Base-by-base conservation (phyloP, 768 basidiomycete species). In the Hygrophoropsis aurantiaca region DNA sequence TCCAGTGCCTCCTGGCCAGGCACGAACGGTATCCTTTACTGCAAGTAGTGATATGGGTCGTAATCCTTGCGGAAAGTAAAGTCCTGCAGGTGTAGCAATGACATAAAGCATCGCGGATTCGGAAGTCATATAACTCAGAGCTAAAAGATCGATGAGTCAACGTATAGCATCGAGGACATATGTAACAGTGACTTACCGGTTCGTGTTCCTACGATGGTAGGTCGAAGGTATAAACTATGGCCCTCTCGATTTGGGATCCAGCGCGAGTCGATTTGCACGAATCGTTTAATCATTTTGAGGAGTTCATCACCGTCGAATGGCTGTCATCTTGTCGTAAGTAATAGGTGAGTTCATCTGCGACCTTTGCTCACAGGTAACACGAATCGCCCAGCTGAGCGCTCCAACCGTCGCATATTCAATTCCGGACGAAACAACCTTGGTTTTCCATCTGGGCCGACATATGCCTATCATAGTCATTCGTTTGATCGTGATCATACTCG, bases 191-290 rank as follows among this genome's bases (percentile, higher is more conserved):
- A 52, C 61, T n/a, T 53, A 71, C 72, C 60, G 21, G 71, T 48
- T 8, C 73, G 66, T 1, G 74, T 75, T 18, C 70, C 75, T 47
- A 77, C 86, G 59, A 90, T 67, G 5, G 84, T 92, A 19, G 90
- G 87, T 38, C 94, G 84, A 54, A 97, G 79, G 72, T 95, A 97
- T 27, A 97, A 72, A 47, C 86, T 90, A 64, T 90, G 81, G 11
- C 87, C 92, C 2, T 80, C 73, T 11, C 72, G 64, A 2, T 71
- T 67, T 3, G 93, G 94, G 25, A 97, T 90, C 93, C 94, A 97
- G 10, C 85, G 79, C n/a, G 73, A 65, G 36, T 97, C 94, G 38
- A 87, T 53, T 34, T 61, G 45, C 40, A 89, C 81, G 49, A 97
- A 78, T 40, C 78, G 77, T 64, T 87, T 85, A 61, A 83, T 74